Evolutionary conservation across 495 filamentous ascomycete species (phyloP), one percentile per base, ranked within the genome.

Genomic region (Daldinia bambusicola): DNA sequence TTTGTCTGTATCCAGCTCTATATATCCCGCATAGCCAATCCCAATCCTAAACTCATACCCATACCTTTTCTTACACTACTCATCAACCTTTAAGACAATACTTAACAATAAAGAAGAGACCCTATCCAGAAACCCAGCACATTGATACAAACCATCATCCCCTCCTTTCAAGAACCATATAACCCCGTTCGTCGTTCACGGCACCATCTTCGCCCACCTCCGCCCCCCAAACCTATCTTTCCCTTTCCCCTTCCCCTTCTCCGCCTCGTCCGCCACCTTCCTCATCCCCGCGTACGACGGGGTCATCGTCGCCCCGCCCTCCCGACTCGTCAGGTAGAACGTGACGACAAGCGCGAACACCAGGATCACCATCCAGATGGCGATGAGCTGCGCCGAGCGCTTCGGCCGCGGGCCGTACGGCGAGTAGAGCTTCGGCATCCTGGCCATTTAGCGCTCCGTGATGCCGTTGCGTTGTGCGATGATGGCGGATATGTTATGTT

Each of bases 351-450:
- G 53, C n/a, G 78, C 63, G 37, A 74, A 38, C 14, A 77, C 26
- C 38, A 81, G 73, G n/a, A 69, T 55, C 6, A 26, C 61, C 55
- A 80, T 67, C 80, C 80, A 81, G 30, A 79, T 55, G 14, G 75
- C 6, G 10, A 79, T 66, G 4, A 80, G 70, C 43, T 65, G 71
- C 36, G 67, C 55, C 4, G 80, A 80, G 18, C 77, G 78, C 18
- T 64, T 68, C 18, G 66, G 72, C 14, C 76, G 72, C 6, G 76
- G 78, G 58, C 67, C 70, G 75, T 80, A 81, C 18, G 76, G 75
- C 26, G 76, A 80, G 68, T 70, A 69, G 52, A 69, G 10, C 36
- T 70, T 70, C 6, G 66, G 62, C 61, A 70, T 71, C 7, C 60
- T 56, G 31, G 64, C 14, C 70, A 68, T n/a, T n/a, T n/a, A n/a